Percentiles rank a stretch among this genome's conserved stretches.
Evolutionary conservation across 179 eudicot species (phyloP).

Genomic region (Nepenthes alata): DNA sequence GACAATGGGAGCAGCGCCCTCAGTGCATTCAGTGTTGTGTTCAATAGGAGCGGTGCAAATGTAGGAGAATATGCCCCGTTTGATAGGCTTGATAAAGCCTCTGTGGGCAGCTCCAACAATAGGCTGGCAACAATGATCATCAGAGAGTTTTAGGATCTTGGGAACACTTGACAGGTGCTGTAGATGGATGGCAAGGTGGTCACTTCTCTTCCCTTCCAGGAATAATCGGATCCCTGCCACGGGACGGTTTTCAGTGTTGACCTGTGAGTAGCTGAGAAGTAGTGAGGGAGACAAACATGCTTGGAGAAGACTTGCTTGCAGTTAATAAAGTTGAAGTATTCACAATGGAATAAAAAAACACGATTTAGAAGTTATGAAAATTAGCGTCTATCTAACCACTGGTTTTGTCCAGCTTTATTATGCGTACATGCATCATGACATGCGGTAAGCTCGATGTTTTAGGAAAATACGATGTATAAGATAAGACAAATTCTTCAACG

Average conservation of each 20-base stretch:
- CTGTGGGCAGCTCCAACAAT: conserved; percentile 27
- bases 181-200: conserved; percentile 76
- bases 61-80: conserved; percentile 87
- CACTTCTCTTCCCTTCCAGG: conserved; percentile 77
- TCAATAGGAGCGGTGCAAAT: conserved; percentile 81
- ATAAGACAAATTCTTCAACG: too few species aligned
- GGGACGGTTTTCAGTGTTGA: conserved; percentile 62
- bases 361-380: too few species aligned
- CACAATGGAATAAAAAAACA: too few species aligned
- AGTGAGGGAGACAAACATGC: not conserved
- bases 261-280: conserved; percentile 25
- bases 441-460: too few species aligned
- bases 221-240: conserved; percentile 82
- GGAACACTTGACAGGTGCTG: conserved; percentile 81
- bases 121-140: conserved; percentile 37
- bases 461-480: too few species aligned
- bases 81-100: conserved; percentile 67
- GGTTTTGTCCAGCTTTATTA: too few species aligned
- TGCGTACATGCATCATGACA: too few species aligned
- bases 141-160: conserved; percentile 47
- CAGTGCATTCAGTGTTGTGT: conserved; percentile 30
- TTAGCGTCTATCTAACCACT: too few species aligned
- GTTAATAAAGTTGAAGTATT: too few species aligned
- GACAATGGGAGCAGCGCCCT: conserved; percentile 55
- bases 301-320: not conserved